Conservation (phyloP, 140 eudicot species). For the Anethum foeniculum region DNA sequence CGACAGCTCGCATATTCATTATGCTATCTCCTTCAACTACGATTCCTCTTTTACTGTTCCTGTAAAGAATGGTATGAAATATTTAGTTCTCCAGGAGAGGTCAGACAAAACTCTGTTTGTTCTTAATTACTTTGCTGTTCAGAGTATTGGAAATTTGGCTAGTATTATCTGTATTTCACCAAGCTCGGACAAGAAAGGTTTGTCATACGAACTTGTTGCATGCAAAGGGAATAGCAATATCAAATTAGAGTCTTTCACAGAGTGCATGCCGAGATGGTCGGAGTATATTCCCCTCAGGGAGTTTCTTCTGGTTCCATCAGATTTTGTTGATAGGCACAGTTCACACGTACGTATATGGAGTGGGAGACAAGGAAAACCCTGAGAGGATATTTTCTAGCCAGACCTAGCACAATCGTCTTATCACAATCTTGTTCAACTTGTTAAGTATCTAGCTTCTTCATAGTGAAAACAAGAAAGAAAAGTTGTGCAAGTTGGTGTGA, state of each 20-base stretch:
- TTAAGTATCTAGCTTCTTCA: neutral
- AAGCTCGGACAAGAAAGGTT: conserved; percentile 16
- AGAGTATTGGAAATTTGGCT: conserved; percentile 27
- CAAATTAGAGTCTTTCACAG: conserved; percentile 29
- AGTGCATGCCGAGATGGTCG: conserved; percentile 8
- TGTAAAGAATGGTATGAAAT: conserved; percentile 19
- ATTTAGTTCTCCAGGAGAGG: conserved; percentile 47
- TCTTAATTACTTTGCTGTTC: conserved; percentile 27
- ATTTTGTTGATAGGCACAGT: conserved; percentile 11
- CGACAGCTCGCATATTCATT: conserved; percentile 24
- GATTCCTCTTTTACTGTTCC: conserved; percentile 26
- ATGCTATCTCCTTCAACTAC: conserved; percentile 36
- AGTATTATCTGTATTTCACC: conserved; percentile 48
- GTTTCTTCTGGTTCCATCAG: conserved; percentile 40
- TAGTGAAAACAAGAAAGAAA: neutral
- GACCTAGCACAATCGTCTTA: neutral
- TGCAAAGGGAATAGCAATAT: conserved; percentile 29
- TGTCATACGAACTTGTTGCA: conserved; percentile 35
- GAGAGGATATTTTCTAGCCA: no score
- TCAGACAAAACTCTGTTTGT: conserved; percentile 33
- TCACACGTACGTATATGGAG: neutral
- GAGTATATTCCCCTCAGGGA: conserved; percentile 12
- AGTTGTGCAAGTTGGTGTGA: neutral
- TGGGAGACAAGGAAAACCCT: no score
- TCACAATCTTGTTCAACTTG: neutral